These are phyloP conservation scores for Cicer cuneatum DNA, from an alignment of 306 rosid genomes.

Conservation along the genomic window DNA sequence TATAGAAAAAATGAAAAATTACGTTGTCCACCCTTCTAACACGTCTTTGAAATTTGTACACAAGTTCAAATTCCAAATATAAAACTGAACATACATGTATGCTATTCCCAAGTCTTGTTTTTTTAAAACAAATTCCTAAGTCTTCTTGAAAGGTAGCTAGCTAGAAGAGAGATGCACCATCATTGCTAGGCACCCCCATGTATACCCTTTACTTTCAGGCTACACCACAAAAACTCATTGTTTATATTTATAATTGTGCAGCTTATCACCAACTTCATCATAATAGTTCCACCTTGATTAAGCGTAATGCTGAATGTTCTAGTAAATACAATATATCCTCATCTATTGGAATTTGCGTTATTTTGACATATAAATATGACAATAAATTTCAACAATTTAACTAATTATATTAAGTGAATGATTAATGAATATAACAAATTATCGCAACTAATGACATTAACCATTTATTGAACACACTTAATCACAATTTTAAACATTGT, in stretches of 20 bases:
- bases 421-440: too few species aligned
- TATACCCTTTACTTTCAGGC: neutral
- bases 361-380: too few species aligned
- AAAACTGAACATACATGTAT: neutral
- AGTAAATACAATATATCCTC: neutral
- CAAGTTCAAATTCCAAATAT: neutral
- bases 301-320: neutral
- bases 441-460: too few species aligned
- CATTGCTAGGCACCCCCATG: neutral
- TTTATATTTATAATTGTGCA: neutral
- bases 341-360: too few species aligned
- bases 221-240: neutral
- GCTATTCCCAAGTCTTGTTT: too few species aligned
- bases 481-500: too few species aligned
- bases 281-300: conserved; percentile 11
- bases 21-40: neutral
- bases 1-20: too few species aligned
- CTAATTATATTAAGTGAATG: too few species aligned
- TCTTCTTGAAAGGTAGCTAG: neutral
- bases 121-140: neutral
- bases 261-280: neutral
- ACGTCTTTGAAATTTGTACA: neutral
- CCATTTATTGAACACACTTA: too few species aligned
- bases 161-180: neutral
- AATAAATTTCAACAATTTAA: too few species aligned